phyloP scores from a whole-genome alignment of 2,329 filamentous ascomycete genomes.

The Scortechinia acanthostroma region DNA sequence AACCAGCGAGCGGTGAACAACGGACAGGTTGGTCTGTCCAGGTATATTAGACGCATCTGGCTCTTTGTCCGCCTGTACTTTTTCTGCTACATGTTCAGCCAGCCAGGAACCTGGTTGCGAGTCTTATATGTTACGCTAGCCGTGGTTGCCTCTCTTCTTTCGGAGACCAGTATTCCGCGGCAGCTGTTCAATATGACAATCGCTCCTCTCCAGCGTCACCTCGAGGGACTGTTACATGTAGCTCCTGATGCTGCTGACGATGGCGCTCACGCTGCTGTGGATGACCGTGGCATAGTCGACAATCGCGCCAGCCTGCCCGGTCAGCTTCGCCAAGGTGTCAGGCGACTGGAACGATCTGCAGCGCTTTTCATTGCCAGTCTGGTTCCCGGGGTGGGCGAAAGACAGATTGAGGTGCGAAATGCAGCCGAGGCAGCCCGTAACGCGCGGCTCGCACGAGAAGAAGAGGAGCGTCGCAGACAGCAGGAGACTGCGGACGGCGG shows the following conservation, averaged over 20 bases:
- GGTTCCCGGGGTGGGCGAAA: slow-evolving; percentile 53
- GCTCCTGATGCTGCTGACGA: neutral
- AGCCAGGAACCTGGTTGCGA: slow-evolving; percentile 32
- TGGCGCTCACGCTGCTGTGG: neutral
- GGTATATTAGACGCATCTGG: slow-evolving; percentile 37
- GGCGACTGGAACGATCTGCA: slow-evolving; percentile 41
- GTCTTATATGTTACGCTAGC: slow-evolving; percentile 25
- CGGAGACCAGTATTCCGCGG: slow-evolving; percentile 25
- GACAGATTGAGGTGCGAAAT: slow-evolving; percentile 46
- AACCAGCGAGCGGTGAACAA: slow-evolving; percentile 4
- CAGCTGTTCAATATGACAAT: slow-evolving; percentile 21
- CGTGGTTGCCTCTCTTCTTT: slow-evolving; percentile 22
- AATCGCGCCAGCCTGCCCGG: neutral
- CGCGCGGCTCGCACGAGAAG: neutral
- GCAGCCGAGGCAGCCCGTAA: slow-evolving; percentile 30
- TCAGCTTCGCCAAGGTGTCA: slow-evolving; percentile 14
- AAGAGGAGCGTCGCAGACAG: neutral
- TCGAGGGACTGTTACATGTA: slow-evolving; percentile 21
- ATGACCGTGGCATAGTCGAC: neutral
- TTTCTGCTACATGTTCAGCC: slow-evolving; percentile 49
- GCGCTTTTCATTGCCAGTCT: slow-evolving; percentile 57
- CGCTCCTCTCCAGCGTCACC: slow-evolving; percentile 27
- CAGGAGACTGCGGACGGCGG: neutral
- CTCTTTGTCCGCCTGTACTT: slow-evolving; percentile 47
- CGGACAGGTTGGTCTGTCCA: slow-evolving; percentile 14